These are phyloP conservation scores for Dissophora ornata DNA, from an alignment of 192 early-diverging fungal species.

Conservation along the genomic window DNA sequence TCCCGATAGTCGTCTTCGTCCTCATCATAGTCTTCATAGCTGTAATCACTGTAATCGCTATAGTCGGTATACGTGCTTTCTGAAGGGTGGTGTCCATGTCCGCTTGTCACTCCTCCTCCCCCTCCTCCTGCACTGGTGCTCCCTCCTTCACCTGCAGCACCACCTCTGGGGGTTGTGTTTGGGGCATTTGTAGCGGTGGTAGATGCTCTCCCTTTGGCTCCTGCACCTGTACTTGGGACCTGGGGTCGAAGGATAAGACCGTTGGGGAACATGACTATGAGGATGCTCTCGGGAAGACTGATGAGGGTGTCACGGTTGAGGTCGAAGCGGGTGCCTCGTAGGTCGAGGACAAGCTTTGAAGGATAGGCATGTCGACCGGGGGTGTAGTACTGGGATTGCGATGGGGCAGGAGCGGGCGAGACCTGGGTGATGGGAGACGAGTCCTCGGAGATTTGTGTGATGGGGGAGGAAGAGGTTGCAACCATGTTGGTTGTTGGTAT, in stretches of 20 bases:
- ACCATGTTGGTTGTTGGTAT: neutral
- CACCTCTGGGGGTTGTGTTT: neutral
- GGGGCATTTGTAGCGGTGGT: neutral
- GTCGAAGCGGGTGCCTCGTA: conserved; percentile 65
- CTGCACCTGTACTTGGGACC: neutral
- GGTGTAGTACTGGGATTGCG: conserved; percentile 15
- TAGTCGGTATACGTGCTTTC: conserved; percentile 47
- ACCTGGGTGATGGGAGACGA: conserved; percentile 39
- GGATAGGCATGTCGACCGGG: conserved; percentile 52
- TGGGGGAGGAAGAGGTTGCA: conserved; percentile 10
- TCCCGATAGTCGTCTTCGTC: conserved; percentile 36
- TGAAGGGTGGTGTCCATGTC: conserved; percentile 26
- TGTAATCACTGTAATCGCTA: conserved; percentile 40
- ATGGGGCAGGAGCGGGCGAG: conserved; percentile 16
- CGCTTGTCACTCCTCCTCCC: neutral
- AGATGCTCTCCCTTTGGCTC: neutral
- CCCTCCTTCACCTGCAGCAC: neutral
- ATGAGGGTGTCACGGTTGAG: conserved; percentile 68
- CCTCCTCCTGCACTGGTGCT: conserved; percentile 1
- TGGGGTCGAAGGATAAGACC: conserved; percentile 60
- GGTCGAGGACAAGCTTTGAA: conserved; percentile 61
- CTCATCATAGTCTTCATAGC: conserved; percentile 38
- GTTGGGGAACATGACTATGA: conserved; percentile 72
- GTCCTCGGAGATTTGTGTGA: conserved; percentile 53
- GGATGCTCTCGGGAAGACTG: conserved; percentile 67